phyloP scores from a whole-genome alignment of 352 stramenopile genomes.

The Globisporangium radiosum region DNA sequence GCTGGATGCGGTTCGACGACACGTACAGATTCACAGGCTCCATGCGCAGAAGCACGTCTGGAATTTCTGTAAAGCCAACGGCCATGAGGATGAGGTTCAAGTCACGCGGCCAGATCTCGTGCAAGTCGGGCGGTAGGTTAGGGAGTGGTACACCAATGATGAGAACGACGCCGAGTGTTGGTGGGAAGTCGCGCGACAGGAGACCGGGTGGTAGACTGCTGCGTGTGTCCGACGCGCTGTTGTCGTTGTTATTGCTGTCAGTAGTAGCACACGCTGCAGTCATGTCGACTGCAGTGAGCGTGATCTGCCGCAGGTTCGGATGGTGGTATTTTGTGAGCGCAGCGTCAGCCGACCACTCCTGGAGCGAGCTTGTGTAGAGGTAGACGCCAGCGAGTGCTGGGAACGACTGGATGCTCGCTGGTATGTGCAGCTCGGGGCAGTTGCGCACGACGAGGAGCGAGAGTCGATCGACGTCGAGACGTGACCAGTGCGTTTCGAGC shows the following conservation, averaged over 20 bases:
- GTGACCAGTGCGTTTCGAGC: background rate
- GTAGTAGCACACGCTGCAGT: background rate
- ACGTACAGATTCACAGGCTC: background rate
- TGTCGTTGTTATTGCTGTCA: background rate
- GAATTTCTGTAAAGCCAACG: constrained; percentile 16
- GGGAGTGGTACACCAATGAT: constrained; percentile 29
- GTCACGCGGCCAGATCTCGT: constrained; percentile 19
- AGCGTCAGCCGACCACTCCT: constrained; percentile 2
- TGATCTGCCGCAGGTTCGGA: constrained; percentile 2
- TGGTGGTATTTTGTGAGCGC: background rate
- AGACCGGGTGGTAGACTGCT: constrained; percentile 10
- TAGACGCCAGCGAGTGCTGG: background rate
- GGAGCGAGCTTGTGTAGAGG: background rate
- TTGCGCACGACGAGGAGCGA: background rate
- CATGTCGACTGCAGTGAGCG: background rate
- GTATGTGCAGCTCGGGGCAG: constrained; percentile 1
- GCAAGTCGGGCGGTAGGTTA: constrained; percentile 24
- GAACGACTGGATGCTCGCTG: background rate
- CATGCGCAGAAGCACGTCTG: constrained; percentile 16
- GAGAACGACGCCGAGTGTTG: constrained; percentile 18
- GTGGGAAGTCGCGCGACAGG: constrained; percentile 25
- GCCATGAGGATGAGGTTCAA: constrained; percentile 19
- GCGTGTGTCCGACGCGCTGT: background rate
- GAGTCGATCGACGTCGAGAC: background rate
- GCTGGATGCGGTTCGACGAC: background rate